phyloP scores from a whole-genome alignment of 352 stramenopile species.

The Stramenopiles sp. region DNA sequence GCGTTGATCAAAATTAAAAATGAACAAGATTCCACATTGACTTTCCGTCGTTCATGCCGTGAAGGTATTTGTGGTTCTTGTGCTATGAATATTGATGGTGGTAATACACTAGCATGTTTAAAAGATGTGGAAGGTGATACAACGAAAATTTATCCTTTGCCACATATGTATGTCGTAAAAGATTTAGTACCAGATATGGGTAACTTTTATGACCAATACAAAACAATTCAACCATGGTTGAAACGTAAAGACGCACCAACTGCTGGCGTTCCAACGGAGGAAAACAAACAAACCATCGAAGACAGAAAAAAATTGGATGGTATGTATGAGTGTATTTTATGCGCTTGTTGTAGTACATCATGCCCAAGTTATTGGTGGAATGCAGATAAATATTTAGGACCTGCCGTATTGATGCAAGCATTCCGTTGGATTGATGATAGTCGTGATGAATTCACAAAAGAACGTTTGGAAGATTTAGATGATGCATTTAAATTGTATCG shows the following conservation, averaged over 20 bases:
- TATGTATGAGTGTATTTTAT: constrained; percentile 99
- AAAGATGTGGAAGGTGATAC: constrained; percentile 65
- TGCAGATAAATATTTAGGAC: constrained; percentile 49
- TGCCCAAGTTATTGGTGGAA: constrained; percentile 99
- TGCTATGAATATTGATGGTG: constrained; percentile 98
- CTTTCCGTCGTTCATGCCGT: constrained; percentile 90
- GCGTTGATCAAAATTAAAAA: constrained; percentile 99
- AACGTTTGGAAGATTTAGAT: constrained; percentile 81
- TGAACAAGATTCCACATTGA: constrained; percentile 92
- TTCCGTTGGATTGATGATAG: constrained; percentile 98
- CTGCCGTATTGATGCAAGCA: constrained; percentile 67
- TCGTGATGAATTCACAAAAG: constrained; percentile 82
- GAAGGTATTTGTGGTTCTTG: constrained; percentile 98
- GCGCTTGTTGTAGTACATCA: constrained; percentile 92
- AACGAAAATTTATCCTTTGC: constrained; percentile 92
- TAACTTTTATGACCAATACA: constrained; percentile 96
- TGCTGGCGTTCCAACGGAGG: constrained; percentile 18
- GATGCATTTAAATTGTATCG: constrained; percentile 97
- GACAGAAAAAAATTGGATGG: constrained; percentile 97
- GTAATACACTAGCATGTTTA: constrained; percentile 93
- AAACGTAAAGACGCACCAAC: constrained; percentile 69
- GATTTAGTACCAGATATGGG: constrained; percentile 97
- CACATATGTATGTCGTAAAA: constrained; percentile 98
- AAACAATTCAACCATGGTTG: constrained; percentile 96
- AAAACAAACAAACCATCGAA: constrained; percentile 63